A percentile compares a stretch with the other conserved stretches of the same genome.
Conservation (phyloP, 441 rosid species). For the Isatis lusitanica region DNA sequence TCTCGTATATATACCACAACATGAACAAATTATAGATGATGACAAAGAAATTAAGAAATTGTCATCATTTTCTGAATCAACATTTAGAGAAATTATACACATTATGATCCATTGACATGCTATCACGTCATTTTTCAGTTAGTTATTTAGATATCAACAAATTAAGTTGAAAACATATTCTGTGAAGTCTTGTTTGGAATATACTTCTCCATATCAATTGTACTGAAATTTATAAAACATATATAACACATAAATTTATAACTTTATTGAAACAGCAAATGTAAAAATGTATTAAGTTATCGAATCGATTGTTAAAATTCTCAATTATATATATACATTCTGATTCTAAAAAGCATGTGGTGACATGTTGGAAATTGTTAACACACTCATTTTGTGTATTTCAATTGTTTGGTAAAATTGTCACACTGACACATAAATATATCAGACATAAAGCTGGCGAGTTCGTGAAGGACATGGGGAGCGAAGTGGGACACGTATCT, state of each 20-base stretch:
- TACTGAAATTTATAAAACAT: not conserved
- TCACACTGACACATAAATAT: not conserved
- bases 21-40: not conserved
- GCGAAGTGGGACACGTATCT: slow-evolving; percentile 11
- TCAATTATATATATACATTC: too few species aligned
- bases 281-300: too few species aligned
- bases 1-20: not conserved
- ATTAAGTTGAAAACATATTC: not conserved
- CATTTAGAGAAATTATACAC: not conserved
- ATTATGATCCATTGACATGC: slow-evolving; percentile 2
- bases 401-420: not conserved
- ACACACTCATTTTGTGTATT: not conserved
- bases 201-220: not conserved
- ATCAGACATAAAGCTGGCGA: slow-evolving; percentile 32
- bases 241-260: not conserved
- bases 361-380: not conserved
- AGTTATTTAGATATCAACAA: not conserved
- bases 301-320: too few species aligned
- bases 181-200: not conserved
- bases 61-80: too few species aligned
- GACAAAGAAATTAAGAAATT: not conserved
- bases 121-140: not conserved
- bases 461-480: slow-evolving; percentile 29
- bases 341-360: too few species aligned
- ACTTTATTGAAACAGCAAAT: too few species aligned